Base-by-base conservation (phyloP, 805 yeast genomes). In the Lipomyces mesembrius region DNA sequence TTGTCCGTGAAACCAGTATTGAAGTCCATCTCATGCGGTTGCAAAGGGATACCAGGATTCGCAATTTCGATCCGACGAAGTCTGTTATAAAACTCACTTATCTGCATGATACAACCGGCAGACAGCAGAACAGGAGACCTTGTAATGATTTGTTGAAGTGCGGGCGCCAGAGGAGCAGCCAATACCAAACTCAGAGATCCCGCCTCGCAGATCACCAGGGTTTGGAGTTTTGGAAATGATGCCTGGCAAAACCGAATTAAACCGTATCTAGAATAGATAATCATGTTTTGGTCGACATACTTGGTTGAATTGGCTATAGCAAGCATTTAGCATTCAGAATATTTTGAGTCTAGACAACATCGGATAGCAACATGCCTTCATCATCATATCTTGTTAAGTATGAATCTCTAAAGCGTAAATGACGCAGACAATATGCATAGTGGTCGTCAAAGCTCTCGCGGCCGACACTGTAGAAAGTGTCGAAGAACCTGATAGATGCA, bases 11-110 rank as follows among this genome's bases (percentile, higher is more conserved):
- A 52, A 14, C 55, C 55, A 29, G n/a, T 11, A 14, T 14, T 25
- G 34, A 25, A 11, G 34, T 52, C 34, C 55, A 25, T 22, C 34
- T 52, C 55, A 17, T 52, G 55, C 8, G 32, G 34, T 14, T 29
- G 55, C n/a, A 52, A 29, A 52, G 34, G 55, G 55, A 52, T 52
- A 22, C 55, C 55, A 11, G 55, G 55, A 9, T 52, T 52, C n/a
- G 55, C 55, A 29, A 52, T 25, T 52, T 52, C 55, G 34, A 52
- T 29, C 8, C 55, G 55, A 20, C 55, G 55, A 29, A 52, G 55
- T 12, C n/a, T 52, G 55, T 8, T 4, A 29, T 52, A 52, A 29
- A 52, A 29, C 27, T 25, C 55, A 29, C 34, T 17, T 25, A 52
- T 25, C 34, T 29, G 55, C 27, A 29, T 11, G 55, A 52, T 52